A percentile compares a stretch with the other conserved stretches of the same genome.
phyloP scores from a whole-genome alignment of 768 basidiomycete genomes.

The Xerocomellus dryophilus region DNA sequence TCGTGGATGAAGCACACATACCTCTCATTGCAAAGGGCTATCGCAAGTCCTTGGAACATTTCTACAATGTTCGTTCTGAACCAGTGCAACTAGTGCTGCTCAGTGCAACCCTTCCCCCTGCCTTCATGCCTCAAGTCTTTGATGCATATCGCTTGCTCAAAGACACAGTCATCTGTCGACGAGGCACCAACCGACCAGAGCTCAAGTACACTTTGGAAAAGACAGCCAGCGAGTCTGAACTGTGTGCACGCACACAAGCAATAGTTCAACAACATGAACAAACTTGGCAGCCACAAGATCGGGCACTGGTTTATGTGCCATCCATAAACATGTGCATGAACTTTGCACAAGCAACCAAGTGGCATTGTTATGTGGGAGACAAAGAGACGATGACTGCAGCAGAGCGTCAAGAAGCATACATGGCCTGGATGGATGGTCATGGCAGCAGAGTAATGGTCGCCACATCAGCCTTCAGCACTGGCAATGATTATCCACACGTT shows the following conservation, averaged over 20 bases:
- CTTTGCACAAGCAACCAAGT: neutral
- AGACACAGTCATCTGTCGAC: neutral
- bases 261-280: neutral
- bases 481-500: constrained; percentile 26
- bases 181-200: constrained; percentile 8
- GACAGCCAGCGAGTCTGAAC: neutral
- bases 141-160: neutral
- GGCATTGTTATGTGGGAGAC: constrained; percentile 17
- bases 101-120: constrained; percentile 14
- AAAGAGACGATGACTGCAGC: neutral
- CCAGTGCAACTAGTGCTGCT: constrained; percentile 22
- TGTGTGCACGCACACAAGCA: neutral
- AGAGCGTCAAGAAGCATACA: neutral
- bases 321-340: neutral
- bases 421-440: constrained; percentile 8
- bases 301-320: constrained; percentile 9
- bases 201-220: constrained; percentile 6
- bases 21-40: constrained; percentile 8
- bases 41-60: neutral
- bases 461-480: constrained; percentile 27
- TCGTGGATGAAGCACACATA: constrained; percentile 30
- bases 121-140: neutral
- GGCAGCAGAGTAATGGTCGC: constrained; percentile 7
- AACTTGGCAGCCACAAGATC: neutral
- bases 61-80: neutral